These are phyloP conservation scores for Dispira parvispora DNA, from an alignment of 192 early-diverging fungal species.

Conservation along the genomic window DNA sequence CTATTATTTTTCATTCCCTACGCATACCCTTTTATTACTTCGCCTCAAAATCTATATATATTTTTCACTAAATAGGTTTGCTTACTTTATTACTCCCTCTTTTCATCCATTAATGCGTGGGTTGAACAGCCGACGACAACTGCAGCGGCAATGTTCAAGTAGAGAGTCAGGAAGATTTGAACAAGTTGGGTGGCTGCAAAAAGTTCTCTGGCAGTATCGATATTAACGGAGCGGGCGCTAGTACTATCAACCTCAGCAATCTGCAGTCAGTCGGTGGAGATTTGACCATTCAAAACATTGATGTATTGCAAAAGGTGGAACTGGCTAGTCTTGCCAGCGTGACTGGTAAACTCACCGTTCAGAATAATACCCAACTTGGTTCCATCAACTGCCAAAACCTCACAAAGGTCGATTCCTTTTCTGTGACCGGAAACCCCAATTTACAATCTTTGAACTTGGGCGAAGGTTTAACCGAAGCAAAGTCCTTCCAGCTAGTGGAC, in stretches of 20 bases:
- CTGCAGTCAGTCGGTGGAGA: slow-evolving; percentile 23
- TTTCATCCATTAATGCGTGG: too few species aligned
- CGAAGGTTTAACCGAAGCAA: slow-evolving; percentile 25
- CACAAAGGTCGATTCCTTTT: slow-evolving; percentile 23
- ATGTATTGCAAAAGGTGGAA: slow-evolving; percentile 11
- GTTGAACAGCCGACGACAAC: not conserved
- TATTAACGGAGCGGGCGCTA: slow-evolving; percentile 19
- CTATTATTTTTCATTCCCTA: too few species aligned
- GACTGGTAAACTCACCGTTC: slow-evolving; percentile 24
- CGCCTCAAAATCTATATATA: too few species aligned
- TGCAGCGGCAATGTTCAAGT: slow-evolving; percentile 23
- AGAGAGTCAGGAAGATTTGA: slow-evolving; percentile 22
- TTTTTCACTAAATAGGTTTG: too few species aligned
- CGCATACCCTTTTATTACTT: too few species aligned
- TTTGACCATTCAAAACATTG: slow-evolving; percentile 10
- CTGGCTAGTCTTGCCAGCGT: slow-evolving; percentile 14
- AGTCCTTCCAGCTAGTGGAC: slow-evolving; percentile 31
- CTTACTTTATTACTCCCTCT: too few species aligned
- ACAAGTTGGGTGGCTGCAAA: slow-evolving; percentile 21
- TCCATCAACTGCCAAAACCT: slow-evolving; percentile 24
- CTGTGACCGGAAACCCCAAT: slow-evolving; percentile 31
- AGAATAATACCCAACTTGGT: slow-evolving; percentile 37
- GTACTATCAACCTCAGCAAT: slow-evolving; percentile 20
- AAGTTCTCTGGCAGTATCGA: slow-evolving; percentile 16
- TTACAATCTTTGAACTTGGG: slow-evolving; percentile 24